Base-by-base conservation (phyloP, 805 yeast species). In the Candida hungchunana region DNA sequence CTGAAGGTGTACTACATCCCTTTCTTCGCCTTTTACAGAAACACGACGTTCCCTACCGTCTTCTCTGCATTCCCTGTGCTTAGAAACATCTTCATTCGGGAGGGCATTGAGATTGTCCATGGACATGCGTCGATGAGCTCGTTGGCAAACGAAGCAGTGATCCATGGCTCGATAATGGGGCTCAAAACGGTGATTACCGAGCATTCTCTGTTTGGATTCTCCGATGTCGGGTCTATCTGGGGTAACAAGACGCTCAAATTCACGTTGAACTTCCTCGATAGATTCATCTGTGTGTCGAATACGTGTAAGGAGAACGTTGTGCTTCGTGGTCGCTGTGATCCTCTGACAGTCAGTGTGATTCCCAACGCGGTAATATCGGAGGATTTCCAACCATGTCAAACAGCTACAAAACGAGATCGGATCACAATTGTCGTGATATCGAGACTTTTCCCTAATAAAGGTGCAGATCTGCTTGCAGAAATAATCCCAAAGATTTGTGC, bases 261-360 rank as follows among this genome's bases (percentile, higher is more conserved):
- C 62, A 77, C 95, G 0, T 60, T 87, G 38, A 81, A 83, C 26
- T 95, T 87, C 50, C 78, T 88, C 5, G 96, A 95, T 40, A 90
- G 90, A 56, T 87, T 85, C 30, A 90, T 93, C n/a, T 86, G 97
- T 60, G 99, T 93, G 2, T 84, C 95, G 4, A 93, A 93, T 55
- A 90, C 97, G 0, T 87, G 97, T 58, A 89, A 93, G 53, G 99
- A 93, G 48, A 93, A 93, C 56, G 88, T 95, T 7, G 96, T 89
- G 5, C 66, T 93, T 10, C 66, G 99, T 34, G 95, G 95, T 0
- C 75, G 82, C 2, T 61, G 89, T 26, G 84, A 86, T 45, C 97
- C 97, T 0, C 53, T 71, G 5, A 63, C 64, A 33, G 90, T 88
- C 4, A 79, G 89, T 12, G 99, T 89, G 17, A 93, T 93, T 13